A percentile compares a stretch with the other conserved stretches of the same genome.
These are phyloP conservation scores for Nymphaea colorata DNA, from an alignment of 164 flowering plant species.

Conservation along the genomic window DNA sequence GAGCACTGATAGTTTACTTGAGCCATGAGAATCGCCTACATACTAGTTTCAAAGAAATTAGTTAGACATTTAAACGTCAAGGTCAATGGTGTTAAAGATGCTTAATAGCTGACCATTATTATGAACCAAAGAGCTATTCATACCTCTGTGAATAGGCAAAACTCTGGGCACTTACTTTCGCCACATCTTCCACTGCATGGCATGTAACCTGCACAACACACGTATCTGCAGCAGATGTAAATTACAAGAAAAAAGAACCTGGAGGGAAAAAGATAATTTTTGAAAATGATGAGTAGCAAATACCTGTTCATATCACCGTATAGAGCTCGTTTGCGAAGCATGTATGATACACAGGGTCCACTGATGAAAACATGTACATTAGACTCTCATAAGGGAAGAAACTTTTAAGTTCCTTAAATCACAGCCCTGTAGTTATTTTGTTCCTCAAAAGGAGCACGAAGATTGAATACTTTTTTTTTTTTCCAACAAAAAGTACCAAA, in stretches of 20 bases:
- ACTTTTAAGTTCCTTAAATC: too few species aligned
- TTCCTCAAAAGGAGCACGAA: too few species aligned
- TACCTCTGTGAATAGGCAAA: constrained; percentile 56
- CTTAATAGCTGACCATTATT: not conserved
- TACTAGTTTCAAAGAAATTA: not conserved
- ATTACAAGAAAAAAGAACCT: not conserved
- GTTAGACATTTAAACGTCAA: not conserved
- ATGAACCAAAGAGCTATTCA: not conserved
- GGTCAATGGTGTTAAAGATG: not conserved
- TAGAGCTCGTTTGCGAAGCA: constrained; percentile 91
- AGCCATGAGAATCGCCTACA: not conserved
- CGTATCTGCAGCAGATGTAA: constrained; percentile 21
- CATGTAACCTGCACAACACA: constrained; percentile 52
- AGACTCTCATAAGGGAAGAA: too few species aligned
- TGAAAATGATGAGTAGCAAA: constrained; percentile 1
- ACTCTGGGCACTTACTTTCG: constrained; percentile 48
- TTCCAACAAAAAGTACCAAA: too few species aligned
- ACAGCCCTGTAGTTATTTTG: too few species aligned
- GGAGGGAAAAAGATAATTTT: not conserved
- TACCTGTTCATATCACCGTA: constrained; percentile 96
- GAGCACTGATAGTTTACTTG: not conserved
- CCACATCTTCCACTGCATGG: constrained; percentile 67
- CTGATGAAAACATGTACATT: constrained; percentile 15
- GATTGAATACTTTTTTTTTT: too few species aligned
- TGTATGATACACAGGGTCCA: constrained; percentile 90